Evolutionary conservation across 139 green algal species (phyloP), one percentile per base, ranked within the genome.

Genomic region (Chloropicon primus): DNA sequence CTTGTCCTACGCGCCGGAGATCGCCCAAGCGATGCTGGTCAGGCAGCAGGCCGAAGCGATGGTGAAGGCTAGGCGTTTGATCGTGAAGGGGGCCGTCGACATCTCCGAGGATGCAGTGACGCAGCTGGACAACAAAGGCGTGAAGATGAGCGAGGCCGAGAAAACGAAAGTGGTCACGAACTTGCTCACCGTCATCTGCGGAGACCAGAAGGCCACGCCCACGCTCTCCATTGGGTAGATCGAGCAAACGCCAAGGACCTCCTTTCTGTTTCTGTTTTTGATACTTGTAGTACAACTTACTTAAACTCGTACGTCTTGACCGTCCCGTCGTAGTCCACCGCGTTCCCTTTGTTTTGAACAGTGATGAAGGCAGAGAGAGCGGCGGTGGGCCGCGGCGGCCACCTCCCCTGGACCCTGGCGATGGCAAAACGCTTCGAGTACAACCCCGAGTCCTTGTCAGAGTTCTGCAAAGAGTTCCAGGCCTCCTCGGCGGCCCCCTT

Each of bases 381-480:
- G 3, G 86, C 86, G 5, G 82, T 85, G 2, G 86, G 77, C 0
- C 82, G 62, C 2, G 86, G 85, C 21, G 85, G 85, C 85, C 85
- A 89, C 23, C 81, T 41, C 26, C 72, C 54, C 73, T n/a, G 73
- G 22, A 87, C 80, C 0, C 83, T 72, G 24, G 75, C 77, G n/a
- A 88, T 62, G 10, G 82, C 82, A 25, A 54, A 73, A 10, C n/a
- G 25, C 23, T 77, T 77, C 76, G 27, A 83, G 79, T 89, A 89
- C 77, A 89, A 17, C 5, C 41, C 41, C 41, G 41, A n/a, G 41
- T 62, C 41, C 41, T 5, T 62, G 22, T 83, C 53, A 1, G 79
- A 73, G 27, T 84, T 25, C 76, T 90, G 86, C 79, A 90, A 74
- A 28, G 26, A 23, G 29, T 86, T 77, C 82, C 82, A 90, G 41